Evolutionary conservation across 2,329 filamentous ascomycete genomes (phyloP), one percentile per base, ranked within the genome.

Genomic region (Pseudocercospora eumusae): DNA sequence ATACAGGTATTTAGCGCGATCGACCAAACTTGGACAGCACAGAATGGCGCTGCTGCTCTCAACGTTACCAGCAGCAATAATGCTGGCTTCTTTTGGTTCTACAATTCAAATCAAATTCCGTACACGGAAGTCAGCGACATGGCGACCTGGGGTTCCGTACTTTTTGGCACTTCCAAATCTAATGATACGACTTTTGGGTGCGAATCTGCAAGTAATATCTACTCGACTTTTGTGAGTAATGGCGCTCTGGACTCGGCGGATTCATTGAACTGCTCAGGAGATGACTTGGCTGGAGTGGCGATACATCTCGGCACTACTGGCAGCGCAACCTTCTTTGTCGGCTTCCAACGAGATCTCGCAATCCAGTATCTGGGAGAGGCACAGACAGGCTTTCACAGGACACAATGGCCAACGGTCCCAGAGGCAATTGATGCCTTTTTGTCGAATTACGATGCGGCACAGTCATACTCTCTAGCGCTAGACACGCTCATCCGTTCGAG

Each of bases 1-100:
- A 64, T 76, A 8, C 68, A 76, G 56, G 64, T 77, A n/a, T 71
- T 74, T 53, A 71, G 66, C 28, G 74, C 70, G n/a, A 71, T 76
- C 23, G 74, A 76, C 61, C 67, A 72, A 10, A 70, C 69, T 0
- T 77, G 75, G 74, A 75, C 72, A 1, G 73, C 71, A n/a, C 72
- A 72, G 42, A 59, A 62, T 36, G 69, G 70, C 5, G 65, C 66
- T 25, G 64, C 70, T 5, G 44, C 59, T 2, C 57, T 70, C 18
- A 70, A 67, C 28, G 68, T 66, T 20, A 66, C 68, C 1, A 62
- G 49, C 1, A 54, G 59, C 15, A 65, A 54, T 27, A 44, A 60
- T 27, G 50, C 63, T 7, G 60, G 57, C 7, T 68, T 61, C 59
- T 71, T 70, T 49, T 57, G 59, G 31, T 70, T 68, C 44, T 58